Percentiles rank a stretch among this genome's conserved stretches.
These are phyloP conservation scores for Clonostachys solani DNA, from an alignment of 2,329 filamentous ascomycete species.

Conservation along the genomic window DNA sequence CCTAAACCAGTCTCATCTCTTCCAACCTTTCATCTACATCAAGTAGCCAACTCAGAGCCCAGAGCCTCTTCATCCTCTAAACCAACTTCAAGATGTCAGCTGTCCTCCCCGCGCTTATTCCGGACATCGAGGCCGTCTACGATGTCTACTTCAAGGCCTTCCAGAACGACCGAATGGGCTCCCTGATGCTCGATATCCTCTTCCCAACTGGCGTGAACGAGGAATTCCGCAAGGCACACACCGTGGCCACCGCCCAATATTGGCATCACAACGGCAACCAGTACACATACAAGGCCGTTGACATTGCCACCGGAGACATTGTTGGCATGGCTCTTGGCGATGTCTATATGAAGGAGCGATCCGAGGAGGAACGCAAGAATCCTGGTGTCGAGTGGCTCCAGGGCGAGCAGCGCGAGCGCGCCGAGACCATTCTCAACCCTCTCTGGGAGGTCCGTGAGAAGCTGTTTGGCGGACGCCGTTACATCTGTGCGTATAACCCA, in stretches of 20 bases:
- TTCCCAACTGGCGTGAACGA: constrained; percentile 27
- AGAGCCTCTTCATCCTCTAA: neutral
- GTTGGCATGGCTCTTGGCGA: constrained; percentile 43
- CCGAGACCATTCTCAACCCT: constrained; percentile 33
- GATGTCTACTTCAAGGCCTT: constrained; percentile 42
- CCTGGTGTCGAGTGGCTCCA: constrained; percentile 39
- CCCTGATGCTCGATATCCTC: constrained; percentile 33
- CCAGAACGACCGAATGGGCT: constrained; percentile 27
- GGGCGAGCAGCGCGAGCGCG: constrained; percentile 34
- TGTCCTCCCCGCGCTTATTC: constrained; percentile 30
- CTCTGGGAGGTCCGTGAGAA: constrained; percentile 34
- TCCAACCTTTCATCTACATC: too few relatives aligned
- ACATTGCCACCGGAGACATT: constrained; percentile 33
- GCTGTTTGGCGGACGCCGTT: constrained; percentile 28
- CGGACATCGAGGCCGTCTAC: constrained; percentile 39
- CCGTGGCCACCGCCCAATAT: constrained; percentile 30
- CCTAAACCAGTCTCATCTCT: too few relatives aligned
- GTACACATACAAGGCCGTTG: constrained; percentile 42
- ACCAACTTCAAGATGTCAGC: neutral
- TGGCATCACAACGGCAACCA: constrained; percentile 31
- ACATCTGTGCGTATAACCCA: constrained; percentile 32
- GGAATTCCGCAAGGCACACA: constrained; percentile 35
- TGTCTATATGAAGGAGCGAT: constrained; percentile 28
- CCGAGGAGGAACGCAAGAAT: constrained; percentile 34
- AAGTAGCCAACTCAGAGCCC: neutral